Conservation (phyloP, 306 rosid genomes). For the Urtica urens region DNA sequence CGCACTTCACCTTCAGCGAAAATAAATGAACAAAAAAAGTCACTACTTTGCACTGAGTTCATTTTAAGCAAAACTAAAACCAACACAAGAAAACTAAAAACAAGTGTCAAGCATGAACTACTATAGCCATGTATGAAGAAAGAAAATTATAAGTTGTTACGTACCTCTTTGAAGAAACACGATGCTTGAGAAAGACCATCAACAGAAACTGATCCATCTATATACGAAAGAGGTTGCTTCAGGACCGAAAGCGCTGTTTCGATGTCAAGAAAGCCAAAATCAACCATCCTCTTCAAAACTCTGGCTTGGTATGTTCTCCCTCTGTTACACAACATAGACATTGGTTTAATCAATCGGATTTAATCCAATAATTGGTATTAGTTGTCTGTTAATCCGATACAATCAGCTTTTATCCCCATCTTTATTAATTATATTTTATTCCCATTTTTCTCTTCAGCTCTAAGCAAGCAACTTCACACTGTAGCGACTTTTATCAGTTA, state of each 20-base stretch:
- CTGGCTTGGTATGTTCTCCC: slow-evolving; percentile 25
- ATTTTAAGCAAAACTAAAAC: background rate
- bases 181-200: background rate
- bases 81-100: background rate
- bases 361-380: too few species aligned
- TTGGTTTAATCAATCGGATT: background rate
- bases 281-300: slow-evolving; percentile 30
- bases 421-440: too few species aligned
- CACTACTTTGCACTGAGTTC: background rate
- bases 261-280: slow-evolving; percentile 21
- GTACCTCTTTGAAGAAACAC: slow-evolving; percentile 6
- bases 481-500: background rate
- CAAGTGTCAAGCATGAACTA: background rate
- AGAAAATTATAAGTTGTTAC: background rate
- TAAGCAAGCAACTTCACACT: too few species aligned
- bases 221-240: slow-evolving; percentile 19
- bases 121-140: background rate
- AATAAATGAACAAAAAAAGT: background rate
- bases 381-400: too few species aligned
- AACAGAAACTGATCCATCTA: background rate
- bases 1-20: background rate
- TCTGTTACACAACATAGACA: slow-evolving; percentile 1
- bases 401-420: too few species aligned
- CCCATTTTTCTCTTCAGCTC: too few species aligned
- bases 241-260: slow-evolving; percentile 16